phyloP scores from a whole-genome alignment of 306 rosid genomes.

The Inga leiocalycina region DNA sequence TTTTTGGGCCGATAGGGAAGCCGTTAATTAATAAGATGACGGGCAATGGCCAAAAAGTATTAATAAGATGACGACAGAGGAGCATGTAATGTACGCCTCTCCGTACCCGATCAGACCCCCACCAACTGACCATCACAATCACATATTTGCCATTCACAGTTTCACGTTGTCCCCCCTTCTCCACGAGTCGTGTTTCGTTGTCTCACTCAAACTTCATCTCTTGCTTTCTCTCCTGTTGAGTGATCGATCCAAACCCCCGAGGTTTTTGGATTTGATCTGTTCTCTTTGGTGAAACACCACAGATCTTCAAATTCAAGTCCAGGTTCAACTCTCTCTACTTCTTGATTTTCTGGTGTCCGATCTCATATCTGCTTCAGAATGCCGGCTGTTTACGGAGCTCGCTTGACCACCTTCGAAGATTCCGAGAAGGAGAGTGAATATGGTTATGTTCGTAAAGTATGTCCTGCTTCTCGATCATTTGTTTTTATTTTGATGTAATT shows the following conservation, averaged over 20 bases:
- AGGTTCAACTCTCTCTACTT: conserved; percentile 2
- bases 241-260: conserved; percentile 36
- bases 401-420: conserved; percentile 94
- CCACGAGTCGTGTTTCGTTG: background rate
- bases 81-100: background rate
- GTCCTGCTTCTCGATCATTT: conserved; percentile 13
- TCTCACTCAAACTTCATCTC: background rate
- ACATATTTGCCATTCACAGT: background rate
- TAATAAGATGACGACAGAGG: background rate
- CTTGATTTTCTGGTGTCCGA: conserved; percentile 9
- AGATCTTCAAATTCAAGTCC: conserved; percentile 25
- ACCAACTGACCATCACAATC: background rate
- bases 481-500: background rate
- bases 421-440: conserved; percentile 98
- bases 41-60: too few species aligned
- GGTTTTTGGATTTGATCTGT: conserved; percentile 36
- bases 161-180: conserved; percentile 17
- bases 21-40: too few species aligned
- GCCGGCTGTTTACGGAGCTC: conserved; percentile 92
- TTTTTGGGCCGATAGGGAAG: too few species aligned
- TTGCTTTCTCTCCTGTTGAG: background rate
- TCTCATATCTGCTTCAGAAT: conserved; percentile 54
- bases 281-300: background rate
- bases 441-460: conserved; percentile 97
- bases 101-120: conserved; percentile 1